Conservation (phyloP, 371 early-diverging fungal genomes). For the Mucor ambiguus region DNA sequence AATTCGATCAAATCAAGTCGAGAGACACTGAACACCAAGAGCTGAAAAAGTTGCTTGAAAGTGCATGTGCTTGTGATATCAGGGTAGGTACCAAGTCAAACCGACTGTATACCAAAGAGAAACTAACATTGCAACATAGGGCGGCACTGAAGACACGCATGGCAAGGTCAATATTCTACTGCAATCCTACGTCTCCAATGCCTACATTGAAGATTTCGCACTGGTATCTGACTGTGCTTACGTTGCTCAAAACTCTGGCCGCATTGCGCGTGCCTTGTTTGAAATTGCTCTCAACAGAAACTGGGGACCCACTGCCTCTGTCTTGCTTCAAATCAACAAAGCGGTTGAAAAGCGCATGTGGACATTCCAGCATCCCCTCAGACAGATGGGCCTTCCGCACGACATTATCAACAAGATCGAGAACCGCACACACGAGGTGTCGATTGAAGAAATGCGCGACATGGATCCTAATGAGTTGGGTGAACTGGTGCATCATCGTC, state of each 20-base stretch:
- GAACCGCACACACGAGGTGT: conserved; percentile 51
- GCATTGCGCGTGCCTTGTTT: conserved; percentile 95
- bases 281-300: conserved; percentile 90
- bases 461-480: conserved; percentile 88
- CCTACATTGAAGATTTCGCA: conserved; percentile 87
- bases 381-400: conserved; percentile 80
- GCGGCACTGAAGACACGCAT: conserved; percentile 68
- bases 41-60: conserved; percentile 69
- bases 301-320: conserved; percentile 87
- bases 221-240: conserved; percentile 92
- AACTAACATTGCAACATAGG: conserved; percentile 21
- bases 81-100: conserved; percentile 46
- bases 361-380: conserved; percentile 93
- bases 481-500: conserved; percentile 77
- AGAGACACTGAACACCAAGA: conserved; percentile 88
- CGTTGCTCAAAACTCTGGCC: conserved; percentile 91
- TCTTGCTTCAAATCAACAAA: conserved; percentile 84
- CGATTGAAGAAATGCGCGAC: conserved; percentile 81
- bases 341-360: conserved; percentile 92
- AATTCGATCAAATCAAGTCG: conserved; percentile 92
- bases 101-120: neutral
- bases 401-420: conserved; percentile 83
- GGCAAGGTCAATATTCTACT: conserved; percentile 94
- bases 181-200: conserved; percentile 84
- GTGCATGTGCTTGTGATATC: conserved; percentile 81